phyloP scores from a whole-genome alignment of 306 rosid species.

The Prunus davidiana region DNA sequence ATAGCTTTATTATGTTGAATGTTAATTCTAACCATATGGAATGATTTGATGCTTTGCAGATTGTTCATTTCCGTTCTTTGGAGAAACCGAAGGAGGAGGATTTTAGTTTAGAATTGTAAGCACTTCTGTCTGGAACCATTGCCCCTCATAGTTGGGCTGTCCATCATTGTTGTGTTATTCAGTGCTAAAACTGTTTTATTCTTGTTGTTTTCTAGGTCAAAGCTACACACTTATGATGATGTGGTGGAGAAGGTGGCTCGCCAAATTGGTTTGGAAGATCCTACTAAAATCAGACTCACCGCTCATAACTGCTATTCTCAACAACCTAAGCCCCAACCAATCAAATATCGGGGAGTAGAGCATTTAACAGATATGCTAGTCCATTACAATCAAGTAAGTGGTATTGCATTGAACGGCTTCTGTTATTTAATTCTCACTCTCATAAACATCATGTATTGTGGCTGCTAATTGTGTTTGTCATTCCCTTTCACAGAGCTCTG shows the following conservation, averaged over 20 bases:
- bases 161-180: not conserved
- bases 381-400: conserved; percentile 69
- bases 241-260: conserved; percentile 68
- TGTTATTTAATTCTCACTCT: not conserved
- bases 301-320: conserved; percentile 88
- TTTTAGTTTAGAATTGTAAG: conserved; percentile 81
- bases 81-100: conserved; percentile 93
- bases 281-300: conserved; percentile 80
- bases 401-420: conserved; percentile 4
- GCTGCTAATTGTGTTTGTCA: conserved; percentile 15
- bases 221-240: conserved; percentile 58
- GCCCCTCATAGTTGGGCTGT: not conserved
- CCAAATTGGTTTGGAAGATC: conserved; percentile 63
- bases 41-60: conserved; percentile 41
- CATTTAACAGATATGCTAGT: conserved; percentile 76
- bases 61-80: conserved; percentile 81
- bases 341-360: conserved; percentile 71
- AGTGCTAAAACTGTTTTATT: not conserved
- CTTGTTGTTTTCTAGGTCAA: conserved; percentile 46
- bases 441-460: not conserved
- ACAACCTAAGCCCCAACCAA: conserved; percentile 88
- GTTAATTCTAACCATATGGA: conserved; percentile 2
- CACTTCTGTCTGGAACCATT: conserved; percentile 16
- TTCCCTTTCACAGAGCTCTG: conserved; percentile 56
- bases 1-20: not conserved